These are phyloP conservation scores for Fulvia fulva DNA, from an alignment of 2,329 filamentous ascomycete genomes.

Conservation along the genomic window DNA sequence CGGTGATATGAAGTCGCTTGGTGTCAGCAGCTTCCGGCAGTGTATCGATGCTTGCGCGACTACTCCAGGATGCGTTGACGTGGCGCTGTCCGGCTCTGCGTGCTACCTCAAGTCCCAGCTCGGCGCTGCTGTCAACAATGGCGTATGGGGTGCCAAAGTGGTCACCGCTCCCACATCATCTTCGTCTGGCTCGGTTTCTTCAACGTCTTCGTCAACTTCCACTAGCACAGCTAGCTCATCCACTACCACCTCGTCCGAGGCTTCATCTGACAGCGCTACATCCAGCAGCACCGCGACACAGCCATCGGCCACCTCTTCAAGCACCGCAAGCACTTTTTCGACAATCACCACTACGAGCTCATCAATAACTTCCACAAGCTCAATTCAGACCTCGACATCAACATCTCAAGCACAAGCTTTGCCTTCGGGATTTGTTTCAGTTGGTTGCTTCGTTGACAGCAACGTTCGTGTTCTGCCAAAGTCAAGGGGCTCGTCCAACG, in stretches of 20 bases:
- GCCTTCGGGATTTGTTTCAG: slow-evolving; percentile 18
- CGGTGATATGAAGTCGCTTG: slow-evolving; percentile 25
- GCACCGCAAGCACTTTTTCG: background rate
- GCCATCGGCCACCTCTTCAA: slow-evolving; percentile 3
- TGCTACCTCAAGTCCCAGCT: slow-evolving; percentile 33
- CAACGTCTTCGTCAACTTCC: slow-evolving; percentile 5
- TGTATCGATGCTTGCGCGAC: slow-evolving; percentile 27
- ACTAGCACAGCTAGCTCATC: background rate
- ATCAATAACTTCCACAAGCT: slow-evolving; percentile 5
- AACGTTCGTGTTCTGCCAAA: slow-evolving; percentile 23
- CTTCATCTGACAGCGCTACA: background rate
- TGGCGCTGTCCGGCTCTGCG: slow-evolving; percentile 26
- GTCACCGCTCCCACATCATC: slow-evolving; percentile 12
- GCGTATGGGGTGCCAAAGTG: slow-evolving; percentile 29
- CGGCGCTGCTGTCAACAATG: slow-evolving; percentile 19
- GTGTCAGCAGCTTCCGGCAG: slow-evolving; percentile 17
- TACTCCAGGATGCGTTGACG: slow-evolving; percentile 21
- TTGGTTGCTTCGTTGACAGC: slow-evolving; percentile 31
- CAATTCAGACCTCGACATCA: slow-evolving; percentile 2
- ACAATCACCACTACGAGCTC: slow-evolving; percentile 4
- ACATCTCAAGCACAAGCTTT: slow-evolving; percentile 11
- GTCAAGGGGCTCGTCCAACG: slow-evolving; percentile 15
- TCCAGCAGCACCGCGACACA: background rate
- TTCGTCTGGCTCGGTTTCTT: slow-evolving; percentile 5
- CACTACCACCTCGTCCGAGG: background rate